Evolutionary conservation across 306 rosid genomes (phyloP), one percentile per base, ranked within the genome.

Genomic region (Astragalus membranaceus): DNA sequence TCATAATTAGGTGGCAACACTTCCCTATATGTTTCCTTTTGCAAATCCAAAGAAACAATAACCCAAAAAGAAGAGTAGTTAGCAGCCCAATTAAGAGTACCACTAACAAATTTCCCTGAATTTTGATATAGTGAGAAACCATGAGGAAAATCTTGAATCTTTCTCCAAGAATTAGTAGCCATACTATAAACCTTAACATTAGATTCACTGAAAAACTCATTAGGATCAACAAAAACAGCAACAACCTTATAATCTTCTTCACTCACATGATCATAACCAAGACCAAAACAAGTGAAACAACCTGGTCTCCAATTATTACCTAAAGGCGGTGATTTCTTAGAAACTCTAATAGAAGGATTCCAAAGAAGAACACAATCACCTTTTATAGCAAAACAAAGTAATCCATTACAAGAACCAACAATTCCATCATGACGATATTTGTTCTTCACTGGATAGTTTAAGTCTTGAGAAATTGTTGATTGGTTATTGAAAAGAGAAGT

Each of bases 321-420:
- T 65, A 79, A n/a, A 76, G 87, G 81, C 46, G 86, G 84, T 4
- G 86, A 82, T 37, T 82, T 82, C 26, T 79, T 79, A n/a, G 81
- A 79, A 32, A 72, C 63, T 71, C 83, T 79, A 0, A 35, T 67
- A 6, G 86, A 79, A 16, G 86, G 86, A 67, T 82, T 82, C 86
- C 86, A 82, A 4, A 82, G 81, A 72, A 82, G 84, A 15, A 75
- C 86, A 67, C 79, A 75, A n/a, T 79, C 84, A 39, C 82, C 79
- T 48, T 83, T 79, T 8, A 83, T 79, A n/a, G 87, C 84, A 20
- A 83, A 79, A 76, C 84, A 79, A 1, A 83, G 76, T 51, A 83
- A 62, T 0, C 87, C 87, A 36, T 83, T 72, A 69, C 87, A 83
- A 60, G 87, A 75, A 8, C 87, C 84, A 75, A 82, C 75, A 17